Evolutionary conservation across 257 asterid species (phyloP).

Genomic region (Solanum chilense): DNA sequence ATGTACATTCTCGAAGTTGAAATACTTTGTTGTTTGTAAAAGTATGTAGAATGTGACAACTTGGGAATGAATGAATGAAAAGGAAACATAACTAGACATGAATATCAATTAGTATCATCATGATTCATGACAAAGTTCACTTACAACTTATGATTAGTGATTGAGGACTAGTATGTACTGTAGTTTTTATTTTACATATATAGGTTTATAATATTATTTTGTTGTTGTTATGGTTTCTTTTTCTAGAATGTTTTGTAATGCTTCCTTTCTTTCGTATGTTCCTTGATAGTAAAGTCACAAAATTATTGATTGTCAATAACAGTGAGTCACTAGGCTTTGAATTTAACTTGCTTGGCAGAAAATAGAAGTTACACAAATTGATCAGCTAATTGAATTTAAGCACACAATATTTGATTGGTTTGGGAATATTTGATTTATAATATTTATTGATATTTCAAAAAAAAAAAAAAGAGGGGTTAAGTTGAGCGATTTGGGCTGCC

Average conservation of each 20-base stretch:
- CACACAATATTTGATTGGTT: background rate
- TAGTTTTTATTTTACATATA: too few species aligned
- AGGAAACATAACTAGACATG: too few species aligned
- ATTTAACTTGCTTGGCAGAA: too few species aligned
- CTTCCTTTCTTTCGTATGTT: background rate
- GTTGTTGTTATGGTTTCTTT: rapidly evolving
- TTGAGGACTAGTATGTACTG: too few species aligned
- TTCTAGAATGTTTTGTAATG: background rate
- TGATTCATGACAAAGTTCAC: too few species aligned
- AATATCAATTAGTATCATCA: too few species aligned
- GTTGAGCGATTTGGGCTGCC: background rate
- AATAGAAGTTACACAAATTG: background rate
- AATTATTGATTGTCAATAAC: background rate
- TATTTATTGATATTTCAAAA: background rate
- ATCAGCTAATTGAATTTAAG: background rate
- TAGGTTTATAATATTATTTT: too few species aligned
- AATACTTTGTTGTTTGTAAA: too few species aligned
- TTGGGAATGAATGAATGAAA: too few species aligned
- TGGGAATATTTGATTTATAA: background rate
- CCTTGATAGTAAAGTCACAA: background rate
- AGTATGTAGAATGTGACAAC: too few species aligned
- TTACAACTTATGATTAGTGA: too few species aligned
- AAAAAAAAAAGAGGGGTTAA: background rate
- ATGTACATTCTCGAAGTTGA: too few species aligned
- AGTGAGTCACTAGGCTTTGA: background rate